Evolutionary conservation across 495 filamentous ascomycete genomes (phyloP).

Genomic region (Hyaloscypha bicolor): DNA sequence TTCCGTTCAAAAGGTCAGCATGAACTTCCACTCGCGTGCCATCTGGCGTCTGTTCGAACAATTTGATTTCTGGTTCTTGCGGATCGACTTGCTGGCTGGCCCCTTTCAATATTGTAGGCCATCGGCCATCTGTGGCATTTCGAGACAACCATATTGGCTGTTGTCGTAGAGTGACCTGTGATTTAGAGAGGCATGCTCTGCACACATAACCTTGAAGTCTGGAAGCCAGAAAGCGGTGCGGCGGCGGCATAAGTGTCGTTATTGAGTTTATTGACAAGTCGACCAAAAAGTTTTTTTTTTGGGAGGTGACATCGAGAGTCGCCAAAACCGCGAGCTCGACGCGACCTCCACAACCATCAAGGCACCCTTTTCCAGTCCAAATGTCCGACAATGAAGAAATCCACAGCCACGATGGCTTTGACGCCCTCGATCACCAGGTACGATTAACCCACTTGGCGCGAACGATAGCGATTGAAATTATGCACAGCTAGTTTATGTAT

Average conservation of each 20-base stretch:
- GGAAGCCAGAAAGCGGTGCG: slow-evolving; percentile 33
- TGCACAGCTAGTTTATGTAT: slow-evolving; percentile 70
- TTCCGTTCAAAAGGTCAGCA: not conserved
- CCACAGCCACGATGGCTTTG: slow-evolving; percentile 27
- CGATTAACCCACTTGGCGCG: slow-evolving; percentile 12
- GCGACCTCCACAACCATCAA: slow-evolving; percentile 6
- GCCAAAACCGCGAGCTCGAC: slow-evolving; percentile 10
- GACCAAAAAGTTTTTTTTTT: slow-evolving; percentile 26
- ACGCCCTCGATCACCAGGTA: slow-evolving; percentile 33
- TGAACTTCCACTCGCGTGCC: slow-evolving; percentile 22
- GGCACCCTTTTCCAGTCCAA: not conserved
- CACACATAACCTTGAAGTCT: slow-evolving; percentile 39
- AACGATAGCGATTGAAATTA: slow-evolving; percentile 5
- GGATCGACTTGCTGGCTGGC: not conserved
- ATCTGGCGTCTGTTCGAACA: slow-evolving; percentile 27
- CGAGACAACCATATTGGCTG: slow-evolving; percentile 20
- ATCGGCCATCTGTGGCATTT: slow-evolving; percentile 4
- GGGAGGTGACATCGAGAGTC: slow-evolving; percentile 3
- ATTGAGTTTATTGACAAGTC: not conserved
- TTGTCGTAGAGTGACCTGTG: slow-evolving; percentile 26
- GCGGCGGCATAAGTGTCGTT: slow-evolving; percentile 40
- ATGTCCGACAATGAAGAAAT: slow-evolving; percentile 30
- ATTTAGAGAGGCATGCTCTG: slow-evolving; percentile 38
- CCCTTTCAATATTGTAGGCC: slow-evolving; percentile 3
- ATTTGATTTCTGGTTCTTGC: slow-evolving; percentile 8